phyloP scores from a whole-genome alignment of 2,329 filamentous ascomycete genomes.

The Albifimbria verrucaria region DNA sequence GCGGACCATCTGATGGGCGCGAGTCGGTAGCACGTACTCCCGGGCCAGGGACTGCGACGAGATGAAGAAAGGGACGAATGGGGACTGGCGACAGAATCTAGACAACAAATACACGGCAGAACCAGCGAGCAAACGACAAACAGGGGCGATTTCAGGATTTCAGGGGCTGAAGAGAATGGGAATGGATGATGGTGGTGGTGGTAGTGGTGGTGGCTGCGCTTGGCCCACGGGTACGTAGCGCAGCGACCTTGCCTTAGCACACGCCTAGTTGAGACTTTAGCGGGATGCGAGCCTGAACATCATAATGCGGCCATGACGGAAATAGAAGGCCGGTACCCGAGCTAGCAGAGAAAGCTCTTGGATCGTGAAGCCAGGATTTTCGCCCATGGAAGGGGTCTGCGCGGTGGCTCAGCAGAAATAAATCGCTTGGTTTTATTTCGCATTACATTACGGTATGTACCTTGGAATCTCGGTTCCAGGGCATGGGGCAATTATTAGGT shows the following conservation, averaged over 20 bases:
- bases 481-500: too few species aligned
- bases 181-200: background rate
- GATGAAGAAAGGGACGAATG: background rate
- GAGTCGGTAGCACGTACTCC: conserved; percentile 11
- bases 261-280: conserved; percentile 5
- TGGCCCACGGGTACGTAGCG: background rate
- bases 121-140: too few species aligned
- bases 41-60: too few species aligned
- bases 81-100: too few species aligned
- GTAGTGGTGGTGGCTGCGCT: background rate
- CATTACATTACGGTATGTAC: too few species aligned
- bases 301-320: background rate
- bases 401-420: too few species aligned
- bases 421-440: too few species aligned
- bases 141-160: background rate
- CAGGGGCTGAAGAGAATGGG: background rate
- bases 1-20: conserved; percentile 7
- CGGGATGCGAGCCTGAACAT: background rate
- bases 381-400: too few species aligned
- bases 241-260: background rate
- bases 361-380: too few species aligned
- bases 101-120: too few species aligned
- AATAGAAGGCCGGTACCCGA: background rate
- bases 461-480: too few species aligned
- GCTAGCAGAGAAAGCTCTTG: background rate